Percentiles rank a stretch among this genome's conserved stretches.
Evolutionary conservation across 1,284 basidiomycete species (phyloP).

Genomic region (Cryptococcus sp.): DNA sequence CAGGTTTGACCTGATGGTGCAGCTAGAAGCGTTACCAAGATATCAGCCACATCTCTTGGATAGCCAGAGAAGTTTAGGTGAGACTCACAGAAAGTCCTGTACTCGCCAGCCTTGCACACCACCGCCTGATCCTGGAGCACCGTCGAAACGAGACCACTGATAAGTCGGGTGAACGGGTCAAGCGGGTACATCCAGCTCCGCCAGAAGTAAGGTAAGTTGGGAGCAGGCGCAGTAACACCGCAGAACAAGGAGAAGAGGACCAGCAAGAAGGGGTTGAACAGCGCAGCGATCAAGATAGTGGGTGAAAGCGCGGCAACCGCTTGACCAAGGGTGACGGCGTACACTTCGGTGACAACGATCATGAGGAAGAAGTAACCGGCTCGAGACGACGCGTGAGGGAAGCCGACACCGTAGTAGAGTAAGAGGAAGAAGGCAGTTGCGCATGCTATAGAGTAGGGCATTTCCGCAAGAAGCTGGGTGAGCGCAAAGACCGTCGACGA

Average conservation of each 20-base stretch:
- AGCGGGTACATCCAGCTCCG: slow-evolving; percentile 58
- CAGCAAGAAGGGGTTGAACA: slow-evolving; percentile 70
- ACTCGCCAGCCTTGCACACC: slow-evolving; percentile 68
- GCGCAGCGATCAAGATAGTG: slow-evolving; percentile 65
- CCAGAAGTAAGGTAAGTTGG: slow-evolving; percentile 69
- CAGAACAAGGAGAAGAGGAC: slow-evolving; percentile 72
- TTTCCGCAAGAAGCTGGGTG: slow-evolving; percentile 77
- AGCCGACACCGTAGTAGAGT: slow-evolving; percentile 49
- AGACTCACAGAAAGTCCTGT: slow-evolving; percentile 61
- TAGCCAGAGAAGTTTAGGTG: not conserved
- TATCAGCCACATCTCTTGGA: not conserved
- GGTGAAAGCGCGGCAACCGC: slow-evolving; percentile 69
- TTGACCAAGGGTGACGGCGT: slow-evolving; percentile 73
- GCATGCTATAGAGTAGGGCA: slow-evolving; percentile 62
- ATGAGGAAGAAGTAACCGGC: slow-evolving; percentile 58
- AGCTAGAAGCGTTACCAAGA: slow-evolving; percentile 54
- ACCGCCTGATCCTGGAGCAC: slow-evolving; percentile 75
- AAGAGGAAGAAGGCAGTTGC: slow-evolving; percentile 72
- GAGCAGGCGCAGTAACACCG: slow-evolving; percentile 72
- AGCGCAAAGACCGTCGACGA: slow-evolving; percentile 67
- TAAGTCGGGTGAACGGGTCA: slow-evolving; percentile 67
- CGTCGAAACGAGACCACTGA: slow-evolving; percentile 71
- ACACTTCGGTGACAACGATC: slow-evolving; percentile 72
- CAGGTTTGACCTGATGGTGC: slow-evolving; percentile 78
- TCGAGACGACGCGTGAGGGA: slow-evolving; percentile 36